Evolutionary conservation across 768 basidiomycete genomes (phyloP).

Genomic region (Boletus rex-veris): DNA sequence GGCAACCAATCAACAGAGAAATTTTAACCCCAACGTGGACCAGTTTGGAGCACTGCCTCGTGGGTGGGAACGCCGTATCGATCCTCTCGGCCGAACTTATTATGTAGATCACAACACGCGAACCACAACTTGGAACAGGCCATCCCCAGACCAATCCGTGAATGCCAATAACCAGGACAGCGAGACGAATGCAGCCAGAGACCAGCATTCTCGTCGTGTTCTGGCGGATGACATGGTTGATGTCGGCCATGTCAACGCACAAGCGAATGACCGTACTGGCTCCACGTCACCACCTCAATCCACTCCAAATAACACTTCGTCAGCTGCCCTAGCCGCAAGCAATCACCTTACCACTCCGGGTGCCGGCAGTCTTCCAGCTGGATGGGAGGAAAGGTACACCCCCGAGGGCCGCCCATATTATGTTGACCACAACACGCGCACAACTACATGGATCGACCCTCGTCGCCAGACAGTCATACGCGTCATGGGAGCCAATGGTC

Average conservation of each 20-base stretch:
- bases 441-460: conserved; percentile 99
- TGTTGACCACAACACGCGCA: conserved; percentile 98
- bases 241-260: conserved; percentile 46
- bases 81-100: conserved; percentile 93
- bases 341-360: conserved; percentile 64
- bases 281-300: conserved; percentile 31
- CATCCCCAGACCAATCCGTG: conserved; percentile 69
- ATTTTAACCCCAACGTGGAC: conserved; percentile 94
- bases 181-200: conserved; percentile 82
- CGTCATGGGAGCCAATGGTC: conserved; percentile 92
- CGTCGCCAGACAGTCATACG: conserved; percentile 95
- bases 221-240: conserved; percentile 86
- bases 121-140: conserved; percentile 96
- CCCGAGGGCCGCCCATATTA: conserved; percentile 98
- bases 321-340: conserved; percentile 49
- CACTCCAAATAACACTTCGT: conserved; percentile 33
- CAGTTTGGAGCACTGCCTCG: conserved; percentile 86
- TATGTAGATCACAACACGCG: conserved; percentile 99
- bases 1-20: conserved; percentile 54
- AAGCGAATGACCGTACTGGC: conserved; percentile 39
- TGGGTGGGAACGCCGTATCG: conserved; percentile 97
- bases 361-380: conserved; percentile 84
- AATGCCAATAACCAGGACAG: conserved; percentile 69
- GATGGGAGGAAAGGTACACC: conserved; percentile 99
- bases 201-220: conserved; percentile 80